phyloP scores from a whole-genome alignment of 1,284 basidiomycete genomes.

The Irpex lacteus region DNA sequence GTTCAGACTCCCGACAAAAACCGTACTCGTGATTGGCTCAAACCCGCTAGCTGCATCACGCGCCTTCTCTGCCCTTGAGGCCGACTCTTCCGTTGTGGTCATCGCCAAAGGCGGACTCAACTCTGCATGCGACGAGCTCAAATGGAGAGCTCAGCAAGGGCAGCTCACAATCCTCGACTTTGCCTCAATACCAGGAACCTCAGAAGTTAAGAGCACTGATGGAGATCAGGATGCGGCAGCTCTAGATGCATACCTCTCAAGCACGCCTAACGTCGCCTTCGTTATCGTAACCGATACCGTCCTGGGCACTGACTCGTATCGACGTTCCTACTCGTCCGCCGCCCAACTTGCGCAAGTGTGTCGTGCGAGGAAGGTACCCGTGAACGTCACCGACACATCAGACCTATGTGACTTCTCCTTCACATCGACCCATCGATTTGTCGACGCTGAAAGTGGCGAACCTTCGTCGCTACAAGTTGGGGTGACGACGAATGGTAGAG shows the following conservation, averaged over 20 bases:
- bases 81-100: conserved; percentile 73
- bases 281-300: conserved; percentile 79
- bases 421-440: conserved; percentile 84
- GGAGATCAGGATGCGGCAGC: conserved; percentile 37
- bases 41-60: conserved; percentile 78
- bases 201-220: conserved; percentile 18
- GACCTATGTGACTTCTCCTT: conserved; percentile 90
- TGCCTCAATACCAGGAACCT: conserved; percentile 42
- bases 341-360: conserved; percentile 54
- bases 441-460: conserved; percentile 40
- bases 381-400: conserved; percentile 88
- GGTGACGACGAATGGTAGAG: conserved; percentile 89
- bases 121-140: conserved; percentile 68
- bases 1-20: conserved; percentile 57
- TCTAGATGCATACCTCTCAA: conserved; percentile 46
- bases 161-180: conserved; percentile 60
- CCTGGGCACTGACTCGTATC: conserved; percentile 29
- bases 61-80: conserved; percentile 80
- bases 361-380: conserved; percentile 59
- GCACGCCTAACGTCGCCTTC: conserved; percentile 41
- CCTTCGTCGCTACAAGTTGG: conserved; percentile 78
- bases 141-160: conserved; percentile 53
- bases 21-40: conserved; percentile 73
- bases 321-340: conserved; percentile 52
- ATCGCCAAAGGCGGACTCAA: conserved; percentile 47